phyloP scores from a whole-genome alignment of 163 green algal species.

The Coccomyxa subellipsoidea region DNA sequence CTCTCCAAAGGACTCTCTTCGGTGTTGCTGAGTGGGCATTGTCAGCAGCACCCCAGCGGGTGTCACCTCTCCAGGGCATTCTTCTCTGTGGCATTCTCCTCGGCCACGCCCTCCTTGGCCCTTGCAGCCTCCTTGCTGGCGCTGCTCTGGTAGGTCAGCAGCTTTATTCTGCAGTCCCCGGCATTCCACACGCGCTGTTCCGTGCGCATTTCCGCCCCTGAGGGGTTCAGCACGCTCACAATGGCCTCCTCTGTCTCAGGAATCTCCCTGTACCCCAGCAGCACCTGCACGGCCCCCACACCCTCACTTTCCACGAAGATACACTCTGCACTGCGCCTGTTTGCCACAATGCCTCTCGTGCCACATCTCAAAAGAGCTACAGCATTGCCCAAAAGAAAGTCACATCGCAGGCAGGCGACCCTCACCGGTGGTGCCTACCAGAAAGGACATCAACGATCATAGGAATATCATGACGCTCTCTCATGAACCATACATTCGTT shows the following conservation, averaged over 20 bases:
- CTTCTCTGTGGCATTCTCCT: background rate
- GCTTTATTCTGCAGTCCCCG: background rate
- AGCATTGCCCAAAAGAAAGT: background rate
- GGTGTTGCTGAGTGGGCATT: no score
- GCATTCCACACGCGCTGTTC: background rate
- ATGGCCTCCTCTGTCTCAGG: background rate
- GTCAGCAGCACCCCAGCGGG: no score
- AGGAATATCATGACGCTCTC: no score
- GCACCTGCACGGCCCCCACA: constrained; percentile 8
- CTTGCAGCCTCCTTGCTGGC: background rate
- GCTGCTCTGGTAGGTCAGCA: constrained; percentile 3
- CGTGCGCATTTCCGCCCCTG: background rate
- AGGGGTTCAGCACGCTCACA: background rate
- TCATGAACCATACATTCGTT: no score
- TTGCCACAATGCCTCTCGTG: background rate
- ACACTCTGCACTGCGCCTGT: no score
- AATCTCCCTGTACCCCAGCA: constrained; percentile 21
- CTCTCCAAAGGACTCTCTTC: background rate
- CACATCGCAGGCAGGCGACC: background rate
- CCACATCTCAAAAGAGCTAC: background rate
- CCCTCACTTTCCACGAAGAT: no score
- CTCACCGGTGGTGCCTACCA: no score
- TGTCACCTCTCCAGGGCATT: background rate
- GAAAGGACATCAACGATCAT: no score
- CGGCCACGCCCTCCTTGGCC: background rate